Evolutionary conservation across 805 yeast species (phyloP), one percentile per base, ranked within the genome.

Genomic region (Candida sithepensis): DNA sequence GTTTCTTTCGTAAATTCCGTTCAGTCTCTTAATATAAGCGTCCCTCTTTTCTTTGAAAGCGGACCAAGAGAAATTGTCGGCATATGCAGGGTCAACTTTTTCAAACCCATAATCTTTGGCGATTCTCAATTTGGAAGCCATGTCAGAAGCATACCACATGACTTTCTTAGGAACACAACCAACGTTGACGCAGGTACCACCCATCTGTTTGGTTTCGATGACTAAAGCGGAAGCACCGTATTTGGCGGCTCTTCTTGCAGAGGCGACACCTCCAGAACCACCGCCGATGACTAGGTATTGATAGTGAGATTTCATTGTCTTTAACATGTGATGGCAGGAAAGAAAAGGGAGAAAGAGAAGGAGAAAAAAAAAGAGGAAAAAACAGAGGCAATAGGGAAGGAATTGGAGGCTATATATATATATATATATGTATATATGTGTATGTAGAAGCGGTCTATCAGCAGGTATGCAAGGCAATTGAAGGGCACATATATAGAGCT

Each of bases 161-260:
- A 94, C 89, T 67, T 94, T 94, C 75, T 94, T 94, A 42, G 99
- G 99, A 42, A 94, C 99, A 76, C 99, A 94, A 19, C 99, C 99
- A 39, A 92, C 98, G 66, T 94, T 94, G 52, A 94, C 99, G 78
- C 99, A 94, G 38, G 99, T 94, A 24, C 99, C 99, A 49, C 99
- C 99, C 69, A 94, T 77, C 54, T 75, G 84, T 45, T 81, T 79
- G 37, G 88, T 81, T 68, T 94, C 99, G 45, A 94, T 75, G 19
- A 94, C 63, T 45, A 91, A 72, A 1, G 94, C 84, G 57, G 89
- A 88, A 22, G 95, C 96, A 22, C 99, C 99, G 58, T 91, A 81
- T 28, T 81, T 77, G 33, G 98, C 97, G 12, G 99, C 98, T 60
- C 98, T 82, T 68, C 99, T 83, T 14, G 97, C 95, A 19, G 95